These are phyloP conservation scores for Candida methanosorbosa DNA, from an alignment of 805 yeast genomes.

Conservation along the genomic window DNA sequence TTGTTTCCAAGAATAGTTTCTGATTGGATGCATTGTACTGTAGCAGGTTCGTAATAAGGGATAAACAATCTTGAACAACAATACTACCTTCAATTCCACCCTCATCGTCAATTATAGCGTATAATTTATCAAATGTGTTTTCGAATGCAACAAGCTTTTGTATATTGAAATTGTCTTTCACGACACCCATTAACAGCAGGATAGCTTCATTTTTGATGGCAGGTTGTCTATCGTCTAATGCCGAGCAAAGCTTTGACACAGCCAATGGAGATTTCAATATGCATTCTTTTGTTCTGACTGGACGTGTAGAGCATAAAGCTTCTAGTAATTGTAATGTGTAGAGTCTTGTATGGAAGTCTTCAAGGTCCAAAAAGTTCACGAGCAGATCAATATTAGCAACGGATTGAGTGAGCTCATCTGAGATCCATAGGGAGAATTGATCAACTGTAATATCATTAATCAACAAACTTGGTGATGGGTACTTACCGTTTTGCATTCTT, in stretches of 20 bases:
- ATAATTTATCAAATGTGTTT: slow-evolving; percentile 77
- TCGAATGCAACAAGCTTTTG: slow-evolving; percentile 94
- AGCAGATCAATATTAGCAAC: slow-evolving; percentile 42
- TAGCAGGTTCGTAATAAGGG: slow-evolving; percentile 62
- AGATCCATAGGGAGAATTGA: slow-evolving; percentile 88
- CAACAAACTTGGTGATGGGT: slow-evolving; percentile 62
- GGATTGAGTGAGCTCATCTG: slow-evolving; percentile 80
- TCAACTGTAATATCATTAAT: slow-evolving; percentile 52
- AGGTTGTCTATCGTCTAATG: slow-evolving; percentile 60
- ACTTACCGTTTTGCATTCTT: slow-evolving; percentile 65
- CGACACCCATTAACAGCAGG: slow-evolving; percentile 73
- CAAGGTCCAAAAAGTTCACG: slow-evolving; percentile 26
- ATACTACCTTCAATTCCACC: slow-evolving; percentile 86
- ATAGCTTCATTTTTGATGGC: slow-evolving; percentile 87
- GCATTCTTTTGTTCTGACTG: slow-evolving; percentile 63
- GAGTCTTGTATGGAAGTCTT: slow-evolving; percentile 69
- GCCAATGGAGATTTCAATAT: slow-evolving; percentile 72
- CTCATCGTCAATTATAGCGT: slow-evolving; percentile 73
- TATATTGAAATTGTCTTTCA: slow-evolving; percentile 71
- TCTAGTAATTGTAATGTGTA: slow-evolving; percentile 82
- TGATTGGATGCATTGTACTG: slow-evolving; percentile 87
- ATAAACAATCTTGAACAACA: slow-evolving; percentile 84
- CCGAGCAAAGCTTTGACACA: slow-evolving; percentile 59
- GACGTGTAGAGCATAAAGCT: slow-evolving; percentile 72
- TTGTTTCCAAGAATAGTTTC: slow-evolving; percentile 78